Conservation (phyloP, 805 yeast species). For the Cyberlindnera xishuangbannaensis region DNA sequence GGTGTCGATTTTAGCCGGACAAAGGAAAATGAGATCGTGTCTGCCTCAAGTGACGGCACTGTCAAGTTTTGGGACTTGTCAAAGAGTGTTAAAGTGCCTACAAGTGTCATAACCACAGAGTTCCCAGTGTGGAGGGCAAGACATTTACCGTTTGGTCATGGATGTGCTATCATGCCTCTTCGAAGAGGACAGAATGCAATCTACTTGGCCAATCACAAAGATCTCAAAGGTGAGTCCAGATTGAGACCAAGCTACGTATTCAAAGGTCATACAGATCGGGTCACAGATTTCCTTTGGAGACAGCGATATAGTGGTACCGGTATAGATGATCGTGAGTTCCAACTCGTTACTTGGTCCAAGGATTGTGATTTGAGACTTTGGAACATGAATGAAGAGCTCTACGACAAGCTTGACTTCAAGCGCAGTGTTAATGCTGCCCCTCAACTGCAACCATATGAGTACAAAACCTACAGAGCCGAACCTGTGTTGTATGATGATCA, state of each 20-base stretch:
- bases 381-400: slow-evolving; percentile 52
- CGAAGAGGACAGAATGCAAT: slow-evolving; percentile 68
- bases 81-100: slow-evolving; percentile 38
- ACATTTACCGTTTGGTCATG: slow-evolving; percentile 80
- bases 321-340: slow-evolving; percentile 74
- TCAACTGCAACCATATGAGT: slow-evolving; percentile 33
- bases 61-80: slow-evolving; percentile 78
- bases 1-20: slow-evolving; percentile 78
- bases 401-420: slow-evolving; percentile 40
- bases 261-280: slow-evolving; percentile 78
- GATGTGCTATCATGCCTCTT: slow-evolving; percentile 86
- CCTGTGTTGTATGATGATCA: no score
- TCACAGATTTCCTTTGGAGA: slow-evolving; percentile 88
- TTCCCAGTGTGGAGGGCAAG: slow-evolving; percentile 91
- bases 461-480: slow-evolving; percentile 46
- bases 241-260: slow-evolving; percentile 55
- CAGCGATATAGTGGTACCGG: slow-evolving; percentile 43
- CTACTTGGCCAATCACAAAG: slow-evolving; percentile 28
- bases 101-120: slow-evolving; percentile 56
- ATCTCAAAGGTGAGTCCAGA: slow-evolving; percentile 27
- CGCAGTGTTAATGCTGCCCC: slow-evolving; percentile 31
- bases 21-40: slow-evolving; percentile 53
- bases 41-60: slow-evolving; percentile 82
- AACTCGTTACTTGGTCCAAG: slow-evolving; percentile 89
- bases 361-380: slow-evolving; percentile 82